Evolutionary conservation across 805 yeast species (phyloP).

Genomic region (Candida takata): DNA sequence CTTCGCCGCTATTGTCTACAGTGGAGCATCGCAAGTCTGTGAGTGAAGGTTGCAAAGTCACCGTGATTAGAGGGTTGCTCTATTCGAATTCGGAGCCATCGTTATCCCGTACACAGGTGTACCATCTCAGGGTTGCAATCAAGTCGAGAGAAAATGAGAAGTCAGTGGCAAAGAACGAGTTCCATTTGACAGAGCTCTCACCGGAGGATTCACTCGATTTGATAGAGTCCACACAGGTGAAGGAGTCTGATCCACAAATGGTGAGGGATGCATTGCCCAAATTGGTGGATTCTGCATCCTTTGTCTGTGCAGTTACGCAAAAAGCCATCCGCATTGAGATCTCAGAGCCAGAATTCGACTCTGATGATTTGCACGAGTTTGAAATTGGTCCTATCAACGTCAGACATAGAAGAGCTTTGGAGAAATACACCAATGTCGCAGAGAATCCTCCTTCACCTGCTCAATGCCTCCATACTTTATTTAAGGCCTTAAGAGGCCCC

Average conservation of each 20-base stretch:
- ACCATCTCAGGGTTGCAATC: conserved; percentile 30
- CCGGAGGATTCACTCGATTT: conserved; percentile 28
- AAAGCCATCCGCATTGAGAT: conserved; percentile 48
- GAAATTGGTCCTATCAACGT: conserved; percentile 42
- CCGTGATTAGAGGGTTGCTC: conserved; percentile 23
- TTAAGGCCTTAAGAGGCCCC: conserved; percentile 64
- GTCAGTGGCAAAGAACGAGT: conserved; percentile 26
- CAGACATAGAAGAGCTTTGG: conserved; percentile 38
- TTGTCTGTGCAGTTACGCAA: conserved; percentile 38
- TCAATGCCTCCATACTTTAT: conserved; percentile 53
- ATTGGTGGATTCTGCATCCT: conserved; percentile 40
- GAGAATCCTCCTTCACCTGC: conserved; percentile 41
- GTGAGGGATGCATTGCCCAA: conserved; percentile 25
- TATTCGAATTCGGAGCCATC: conserved; percentile 23
- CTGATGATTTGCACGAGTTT: conserved; percentile 40
- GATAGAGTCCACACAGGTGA: conserved; percentile 11
- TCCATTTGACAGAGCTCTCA: conserved; percentile 22
- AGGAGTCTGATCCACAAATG: conserved; percentile 9
- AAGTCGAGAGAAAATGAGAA: conserved; percentile 20
- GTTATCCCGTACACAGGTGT: conserved; percentile 19
- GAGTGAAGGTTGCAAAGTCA: conserved; percentile 18
- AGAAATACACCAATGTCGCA: conserved; percentile 20
- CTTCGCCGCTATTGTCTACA: conserved; percentile 21
- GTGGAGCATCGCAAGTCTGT: conserved; percentile 13
- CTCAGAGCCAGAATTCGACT: conserved; percentile 42